phyloP scores from a whole-genome alignment of 2,329 filamentous ascomycete genomes.

The Blastomyces gilchristii region DNA sequence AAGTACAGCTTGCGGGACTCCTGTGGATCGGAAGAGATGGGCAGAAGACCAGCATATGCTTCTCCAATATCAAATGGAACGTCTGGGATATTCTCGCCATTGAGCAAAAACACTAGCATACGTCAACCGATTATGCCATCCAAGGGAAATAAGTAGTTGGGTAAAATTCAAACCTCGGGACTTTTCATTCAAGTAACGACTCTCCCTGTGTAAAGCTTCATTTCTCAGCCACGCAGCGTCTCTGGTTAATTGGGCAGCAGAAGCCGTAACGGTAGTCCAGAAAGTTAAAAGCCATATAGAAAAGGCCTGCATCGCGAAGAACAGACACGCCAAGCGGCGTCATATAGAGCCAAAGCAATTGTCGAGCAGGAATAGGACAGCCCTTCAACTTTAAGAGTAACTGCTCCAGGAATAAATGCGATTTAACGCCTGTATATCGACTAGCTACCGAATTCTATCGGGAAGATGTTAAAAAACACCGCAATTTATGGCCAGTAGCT shows the following conservation, averaged over 20 bases:
- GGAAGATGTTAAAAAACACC: too few relatives aligned
- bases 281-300: not conserved
- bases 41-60: conserved; percentile 42
- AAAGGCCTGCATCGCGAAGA: not conserved
- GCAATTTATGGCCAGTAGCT: too few relatives aligned
- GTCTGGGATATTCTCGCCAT: conserved; percentile 56
- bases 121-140: not conserved
- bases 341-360: not conserved
- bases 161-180: not conserved
- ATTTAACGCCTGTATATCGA: too few relatives aligned
- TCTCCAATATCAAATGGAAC: conserved; percentile 57
- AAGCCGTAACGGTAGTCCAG: not conserved
- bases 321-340: not conserved
- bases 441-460: too few relatives aligned
- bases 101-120: conserved; percentile 27
- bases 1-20: conserved; percentile 40
- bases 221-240: not conserved
- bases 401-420: too few relatives aligned
- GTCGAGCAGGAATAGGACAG: not conserved
- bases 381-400: too few relatives aligned
- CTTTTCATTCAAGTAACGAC: not conserved
- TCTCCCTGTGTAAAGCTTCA: not conserved
- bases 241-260: not conserved
- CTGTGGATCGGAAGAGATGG: conserved; percentile 41
- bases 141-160: not conserved